A percentile compares a stretch with the other conserved stretches of the same genome.
Evolutionary conservation across 768 basidiomycete genomes (phyloP).

Genomic region (Neoboletus brunneissimus): DNA sequence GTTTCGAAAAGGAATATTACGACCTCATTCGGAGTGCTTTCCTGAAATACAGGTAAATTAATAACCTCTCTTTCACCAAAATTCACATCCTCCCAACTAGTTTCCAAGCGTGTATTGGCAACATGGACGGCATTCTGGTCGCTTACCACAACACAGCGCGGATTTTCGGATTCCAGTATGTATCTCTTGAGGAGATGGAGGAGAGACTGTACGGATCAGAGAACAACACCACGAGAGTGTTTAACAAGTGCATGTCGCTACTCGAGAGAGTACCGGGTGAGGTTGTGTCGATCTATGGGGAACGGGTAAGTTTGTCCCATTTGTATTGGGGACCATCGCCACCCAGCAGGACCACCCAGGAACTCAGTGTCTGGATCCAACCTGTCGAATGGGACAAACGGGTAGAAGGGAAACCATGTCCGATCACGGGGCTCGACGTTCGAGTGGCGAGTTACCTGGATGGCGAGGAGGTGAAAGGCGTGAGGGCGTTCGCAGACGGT

Average conservation of each 20-base stretch:
- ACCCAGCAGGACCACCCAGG: conserved; percentile 6
- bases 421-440: conserved; percentile 62
- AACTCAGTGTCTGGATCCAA: conserved; percentile 66
- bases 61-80: no score
- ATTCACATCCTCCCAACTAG: conserved; percentile 35
- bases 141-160: conserved; percentile 85
- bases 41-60: conserved; percentile 81
- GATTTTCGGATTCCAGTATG: conserved; percentile 93
- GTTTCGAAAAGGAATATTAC: conserved; percentile 93
- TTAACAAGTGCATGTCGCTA: conserved; percentile 66
- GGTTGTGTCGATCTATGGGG: conserved; percentile 57
- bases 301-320: conserved; percentile 45
- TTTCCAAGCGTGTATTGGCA: conserved; percentile 93
- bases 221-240: conserved; percentile 65
- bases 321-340: not conserved
- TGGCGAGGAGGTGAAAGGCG: conserved; percentile 36
- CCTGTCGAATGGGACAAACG: conserved; percentile 49
- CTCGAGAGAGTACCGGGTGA: conserved; percentile 67
- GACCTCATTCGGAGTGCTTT: conserved; percentile 93
- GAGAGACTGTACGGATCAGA: conserved; percentile 61
- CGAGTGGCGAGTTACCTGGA: conserved; percentile 45
- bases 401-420: conserved; percentile 32
- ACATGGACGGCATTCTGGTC: conserved; percentile 93
- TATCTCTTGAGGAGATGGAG: conserved; percentile 87
- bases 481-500: conserved; percentile 30